Percentiles rank a stretch among this genome's conserved stretches.
Conservation (phyloP, 192 early-diverging fungal species). For the Coemansia sp. region DNA sequence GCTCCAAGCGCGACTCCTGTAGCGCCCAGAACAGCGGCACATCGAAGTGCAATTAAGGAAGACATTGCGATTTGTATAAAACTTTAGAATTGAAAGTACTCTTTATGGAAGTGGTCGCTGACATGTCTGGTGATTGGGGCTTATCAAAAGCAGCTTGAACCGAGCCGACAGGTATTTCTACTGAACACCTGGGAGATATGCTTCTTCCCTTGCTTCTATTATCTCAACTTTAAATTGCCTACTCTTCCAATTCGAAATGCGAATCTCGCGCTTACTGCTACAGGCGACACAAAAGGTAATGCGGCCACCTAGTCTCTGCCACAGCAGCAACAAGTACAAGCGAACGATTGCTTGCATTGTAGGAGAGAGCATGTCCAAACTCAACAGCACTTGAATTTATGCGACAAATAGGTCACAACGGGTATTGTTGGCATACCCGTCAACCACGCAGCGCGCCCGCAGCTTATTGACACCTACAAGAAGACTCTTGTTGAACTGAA, state of each 20-base stretch:
- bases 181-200: too few species aligned
- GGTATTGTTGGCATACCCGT: slow-evolving; percentile 87
- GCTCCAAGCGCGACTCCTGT: slow-evolving; percentile 62
- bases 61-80: slow-evolving; percentile 23
- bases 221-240: neutral
- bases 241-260: slow-evolving; percentile 24
- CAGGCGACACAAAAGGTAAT: slow-evolving; percentile 53
- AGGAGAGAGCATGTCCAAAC: neutral
- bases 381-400: neutral
- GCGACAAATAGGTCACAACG: slow-evolving; percentile 62
- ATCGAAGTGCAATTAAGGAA: slow-evolving; percentile 32
- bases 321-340: neutral
- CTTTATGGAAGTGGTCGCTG: neutral
- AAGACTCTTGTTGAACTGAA: slow-evolving; percentile 73
- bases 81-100: neutral
- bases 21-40: slow-evolving; percentile 52
- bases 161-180: neutral
- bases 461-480: slow-evolving; percentile 83
- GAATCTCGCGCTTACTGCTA: slow-evolving; percentile 38
- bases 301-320: neutral
- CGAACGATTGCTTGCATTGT: neutral
- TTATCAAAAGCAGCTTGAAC: neutral
- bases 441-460: slow-evolving; percentile 83
- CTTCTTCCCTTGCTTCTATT: too few species aligned
- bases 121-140: neutral